Evolutionary conservation across 2,329 filamentous ascomycete species (phyloP), one percentile per base, ranked within the genome.

Genomic region (Neospermospora avenae): DNA sequence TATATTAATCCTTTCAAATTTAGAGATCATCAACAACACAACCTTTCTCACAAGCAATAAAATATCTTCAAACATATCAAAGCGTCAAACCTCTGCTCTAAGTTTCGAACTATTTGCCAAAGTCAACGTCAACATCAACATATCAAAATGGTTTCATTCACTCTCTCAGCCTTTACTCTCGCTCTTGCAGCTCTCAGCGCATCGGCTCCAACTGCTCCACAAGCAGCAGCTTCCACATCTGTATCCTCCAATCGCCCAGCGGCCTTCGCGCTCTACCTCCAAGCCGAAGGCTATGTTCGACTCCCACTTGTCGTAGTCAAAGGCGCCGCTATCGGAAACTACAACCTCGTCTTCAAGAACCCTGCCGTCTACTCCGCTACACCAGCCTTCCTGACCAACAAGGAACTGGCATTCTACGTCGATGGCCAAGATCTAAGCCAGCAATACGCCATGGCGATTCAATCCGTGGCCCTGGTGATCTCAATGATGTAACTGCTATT

Each of bases 281-380:
- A 42, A 42, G 52, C 52, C 7, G 37, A 55, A 28, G 52, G 24
- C 3, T 44, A 44, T 39, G 37, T 39, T 22, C 4, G 14, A n/a
- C 48, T 59, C 51, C 18, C 55, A 14, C 25, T 56, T 3, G 46
- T 46, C 55, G 44, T 46, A 35, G 18, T 46, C 28, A 34, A 58
- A 4, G 34, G 28, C n/a, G 31, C 28, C 24, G 42, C 35, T 2
- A 31, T 57, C 34, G 45, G 51, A 11, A 59, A 24, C 45, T 24
- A 51, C 24, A 20, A 62, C 42, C 51, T 62, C 1, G 31, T 56
- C 18, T 57, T 62, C 52, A 7, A 61, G 31, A 39, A 51, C 0
- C 59, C 49, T 10, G 35, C 51, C 22, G 35, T 39, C 55, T 58
- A 37, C 46, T 24, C 55, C 1, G 55, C 42, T 11, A 58, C 55